Conservation (phyloP, 306 rosid genomes). For the Oxytropis ochrocephala region DNA sequence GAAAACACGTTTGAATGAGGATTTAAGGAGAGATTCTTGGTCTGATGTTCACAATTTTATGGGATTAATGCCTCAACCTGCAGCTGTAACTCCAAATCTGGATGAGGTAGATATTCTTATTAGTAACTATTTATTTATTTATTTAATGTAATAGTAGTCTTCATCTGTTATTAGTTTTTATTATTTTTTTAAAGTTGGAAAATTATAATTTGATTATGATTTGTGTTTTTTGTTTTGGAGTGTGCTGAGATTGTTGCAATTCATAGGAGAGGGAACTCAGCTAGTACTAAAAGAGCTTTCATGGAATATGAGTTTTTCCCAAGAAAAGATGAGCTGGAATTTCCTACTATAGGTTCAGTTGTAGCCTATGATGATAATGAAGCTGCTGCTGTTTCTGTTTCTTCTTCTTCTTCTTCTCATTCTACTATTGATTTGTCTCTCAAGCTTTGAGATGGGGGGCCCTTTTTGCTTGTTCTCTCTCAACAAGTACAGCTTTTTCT, state of each 20-base stretch:
- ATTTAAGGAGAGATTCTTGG: conserved; percentile 23
- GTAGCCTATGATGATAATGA: too few relatives aligned
- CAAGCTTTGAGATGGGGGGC: conserved; percentile 44
- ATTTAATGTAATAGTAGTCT: too few relatives aligned
- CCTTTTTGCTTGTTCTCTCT: neutral
- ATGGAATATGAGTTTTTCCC: conserved; percentile 90
- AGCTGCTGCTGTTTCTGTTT: conserved; percentile 38
- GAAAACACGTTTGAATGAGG: conserved; percentile 46
- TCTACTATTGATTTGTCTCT: conserved; percentile 78
- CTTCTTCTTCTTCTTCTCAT: conserved; percentile 28
- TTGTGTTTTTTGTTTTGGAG: too few relatives aligned
- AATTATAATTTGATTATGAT: too few relatives aligned
- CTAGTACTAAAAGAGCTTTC: conserved; percentile 26
- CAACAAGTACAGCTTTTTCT: conserved; percentile 17
- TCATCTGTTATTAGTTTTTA: neutral
- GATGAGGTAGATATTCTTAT: conserved; percentile 29
- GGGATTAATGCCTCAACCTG: conserved; percentile 23
- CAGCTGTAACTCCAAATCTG: neutral
- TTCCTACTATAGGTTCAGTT: conserved; percentile 29
- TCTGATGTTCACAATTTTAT: conserved; percentile 30
- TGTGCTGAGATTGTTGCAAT: conserved; percentile 60
- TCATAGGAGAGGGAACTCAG: conserved; percentile 51
- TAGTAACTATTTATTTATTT: too few relatives aligned
- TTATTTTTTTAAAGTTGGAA: neutral
- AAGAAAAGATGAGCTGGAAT: conserved; percentile 25